phyloP scores from a whole-genome alignment of 1,284 basidiomycete genomes.

The Erythrobasidium hasegawianum region DNA sequence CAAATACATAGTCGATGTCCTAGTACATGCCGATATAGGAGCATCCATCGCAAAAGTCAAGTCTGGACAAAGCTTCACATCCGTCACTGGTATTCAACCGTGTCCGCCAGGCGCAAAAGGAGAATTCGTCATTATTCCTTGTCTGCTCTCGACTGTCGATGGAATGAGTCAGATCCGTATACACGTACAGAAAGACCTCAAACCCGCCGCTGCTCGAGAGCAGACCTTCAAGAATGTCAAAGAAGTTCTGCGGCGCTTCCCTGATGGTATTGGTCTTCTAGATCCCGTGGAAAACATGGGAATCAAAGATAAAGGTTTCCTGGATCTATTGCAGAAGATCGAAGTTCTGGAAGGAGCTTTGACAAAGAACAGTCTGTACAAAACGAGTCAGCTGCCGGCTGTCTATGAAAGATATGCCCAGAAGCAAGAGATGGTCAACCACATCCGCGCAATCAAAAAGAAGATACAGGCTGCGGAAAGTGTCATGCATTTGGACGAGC shows the following conservation, averaged over 20 bases:
- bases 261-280: constrained; percentile 76
- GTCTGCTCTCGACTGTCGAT: constrained; percentile 81
- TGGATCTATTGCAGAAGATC: constrained; percentile 80
- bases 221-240: constrained; percentile 82
- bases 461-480: constrained; percentile 85
- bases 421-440: constrained; percentile 69
- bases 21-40: constrained; percentile 73
- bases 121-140: constrained; percentile 79
- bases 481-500: constrained; percentile 91
- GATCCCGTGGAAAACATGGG: constrained; percentile 96
- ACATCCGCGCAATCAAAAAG: constrained; percentile 72
- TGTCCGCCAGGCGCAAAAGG: constrained; percentile 65
- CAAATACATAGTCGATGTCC: constrained; percentile 89
- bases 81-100: constrained; percentile 67
- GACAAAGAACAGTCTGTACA: constrained; percentile 68
- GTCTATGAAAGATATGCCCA: constrained; percentile 73
- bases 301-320: constrained; percentile 91
- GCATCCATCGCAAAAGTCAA: constrained; percentile 58
- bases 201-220: constrained; percentile 68
- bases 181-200: constrained; percentile 83
- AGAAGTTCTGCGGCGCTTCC: constrained; percentile 86
- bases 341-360: constrained; percentile 77
- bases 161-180: constrained; percentile 82
- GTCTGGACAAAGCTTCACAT: constrained; percentile 42
- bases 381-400: constrained; percentile 67